phyloP scores from a whole-genome alignment of 768 basidiomycete genomes.

The Galerina sulciceps region DNA sequence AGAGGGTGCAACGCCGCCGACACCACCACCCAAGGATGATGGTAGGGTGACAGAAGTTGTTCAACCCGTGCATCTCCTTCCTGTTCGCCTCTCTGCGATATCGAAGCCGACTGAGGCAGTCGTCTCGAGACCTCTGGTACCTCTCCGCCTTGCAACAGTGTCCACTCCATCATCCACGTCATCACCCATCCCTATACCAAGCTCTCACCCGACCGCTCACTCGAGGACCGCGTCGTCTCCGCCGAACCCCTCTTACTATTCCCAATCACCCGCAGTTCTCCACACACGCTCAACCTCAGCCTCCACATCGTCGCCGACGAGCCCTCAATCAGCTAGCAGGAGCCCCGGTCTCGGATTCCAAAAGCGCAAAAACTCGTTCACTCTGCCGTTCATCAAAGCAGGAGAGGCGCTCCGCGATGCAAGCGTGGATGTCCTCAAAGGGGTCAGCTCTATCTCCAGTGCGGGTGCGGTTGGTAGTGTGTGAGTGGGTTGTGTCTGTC shows the following conservation, averaged over 20 bases:
- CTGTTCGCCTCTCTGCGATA: not conserved
- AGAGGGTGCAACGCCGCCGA: not conserved
- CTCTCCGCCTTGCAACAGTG: not conserved
- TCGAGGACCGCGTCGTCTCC: not conserved
- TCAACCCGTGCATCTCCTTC: not conserved
- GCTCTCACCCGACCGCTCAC: not conserved
- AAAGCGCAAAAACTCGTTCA: conserved; percentile 31
- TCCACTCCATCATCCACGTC: not conserved
- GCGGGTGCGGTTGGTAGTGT: conserved; percentile 10
- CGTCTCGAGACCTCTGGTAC: not conserved
- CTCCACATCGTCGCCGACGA: not conserved
- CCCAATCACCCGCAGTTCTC: not conserved
- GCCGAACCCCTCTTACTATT: not conserved
- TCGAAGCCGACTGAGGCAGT: not conserved
- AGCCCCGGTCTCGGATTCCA: conserved; percentile 4
- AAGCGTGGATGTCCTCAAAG: conserved; percentile 43
- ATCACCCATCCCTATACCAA: conserved; percentile 2
- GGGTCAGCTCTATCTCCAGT: conserved; percentile 41
- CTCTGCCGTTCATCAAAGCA: conserved; percentile 32
- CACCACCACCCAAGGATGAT: not conserved
- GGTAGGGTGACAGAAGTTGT: not conserved
- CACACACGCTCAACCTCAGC: not conserved
- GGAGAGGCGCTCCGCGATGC: conserved; percentile 28
- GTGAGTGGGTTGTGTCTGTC: not conserved
- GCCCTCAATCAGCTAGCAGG: not conserved